These are phyloP conservation scores for Breynia disticha DNA, from an alignment of 441 rosid genomes.

Conservation along the genomic window DNA sequence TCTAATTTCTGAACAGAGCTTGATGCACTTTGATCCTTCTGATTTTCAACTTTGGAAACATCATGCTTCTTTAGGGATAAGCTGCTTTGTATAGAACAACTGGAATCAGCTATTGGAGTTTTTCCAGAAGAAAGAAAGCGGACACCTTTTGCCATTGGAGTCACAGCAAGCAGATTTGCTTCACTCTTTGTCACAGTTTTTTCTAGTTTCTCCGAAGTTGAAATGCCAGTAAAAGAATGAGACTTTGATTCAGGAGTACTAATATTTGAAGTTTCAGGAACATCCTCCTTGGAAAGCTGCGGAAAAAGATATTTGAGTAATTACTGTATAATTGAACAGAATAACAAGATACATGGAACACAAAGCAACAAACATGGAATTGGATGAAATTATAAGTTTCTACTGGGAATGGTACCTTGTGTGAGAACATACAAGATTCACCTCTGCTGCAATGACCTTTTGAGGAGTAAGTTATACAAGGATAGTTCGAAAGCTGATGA, in stretches of 20 bases:
- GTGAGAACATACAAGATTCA: conserved; percentile 67
- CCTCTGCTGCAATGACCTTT: conserved; percentile 71
- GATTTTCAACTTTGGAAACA: conserved; percentile 23
- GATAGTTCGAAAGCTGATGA: conserved; percentile 78
- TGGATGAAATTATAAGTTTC: conserved; percentile 1
- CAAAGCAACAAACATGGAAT: neutral
- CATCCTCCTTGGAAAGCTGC: conserved; percentile 28
- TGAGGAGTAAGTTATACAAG: conserved; percentile 44
- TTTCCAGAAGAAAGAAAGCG: conserved; percentile 29
- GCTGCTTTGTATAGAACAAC: conserved; percentile 19
- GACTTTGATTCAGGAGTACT: conserved; percentile 16
- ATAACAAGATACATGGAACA: neutral
- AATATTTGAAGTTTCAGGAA: conserved; percentile 23
- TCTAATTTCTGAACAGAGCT: conserved; percentile 17
- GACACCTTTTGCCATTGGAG: conserved; percentile 32
- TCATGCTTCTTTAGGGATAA: conserved; percentile 27
- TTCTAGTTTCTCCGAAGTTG: conserved; percentile 25
- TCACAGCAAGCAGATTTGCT: conserved; percentile 22
- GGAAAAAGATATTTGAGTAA: neutral
- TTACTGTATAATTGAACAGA: neutral
- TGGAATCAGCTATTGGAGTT: conserved; percentile 24
- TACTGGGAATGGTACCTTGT: conserved; percentile 43
- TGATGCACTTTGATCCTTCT: conserved; percentile 26
- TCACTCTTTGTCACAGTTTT: conserved; percentile 28
- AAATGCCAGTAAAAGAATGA: conserved; percentile 14